Evolutionary conservation across 139 green algal genomes (phyloP).

Genomic region (Diplosphaera chodatii): DNA sequence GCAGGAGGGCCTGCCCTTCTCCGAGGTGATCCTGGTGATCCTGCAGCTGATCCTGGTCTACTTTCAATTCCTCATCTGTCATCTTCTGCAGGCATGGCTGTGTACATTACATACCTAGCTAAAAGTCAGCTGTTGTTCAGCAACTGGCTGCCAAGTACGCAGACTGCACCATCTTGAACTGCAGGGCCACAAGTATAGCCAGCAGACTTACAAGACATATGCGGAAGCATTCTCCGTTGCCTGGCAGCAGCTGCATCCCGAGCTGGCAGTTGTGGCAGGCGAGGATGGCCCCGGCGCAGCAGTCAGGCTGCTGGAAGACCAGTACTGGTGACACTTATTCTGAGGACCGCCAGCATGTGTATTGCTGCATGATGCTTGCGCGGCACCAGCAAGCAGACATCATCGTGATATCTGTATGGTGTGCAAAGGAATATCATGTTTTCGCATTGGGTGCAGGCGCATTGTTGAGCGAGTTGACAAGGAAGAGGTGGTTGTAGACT

Average conservation of each 20-base stretch:
- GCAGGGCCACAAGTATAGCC: constrained; percentile 13
- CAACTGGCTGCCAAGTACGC: too few relatives aligned
- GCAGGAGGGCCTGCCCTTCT: constrained; percentile 18
- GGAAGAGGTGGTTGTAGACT: constrained; percentile 34
- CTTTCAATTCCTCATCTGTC: too few relatives aligned
- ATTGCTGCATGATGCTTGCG: too few relatives aligned
- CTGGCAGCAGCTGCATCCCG: constrained; percentile 9
- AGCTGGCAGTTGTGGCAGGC: neutral
- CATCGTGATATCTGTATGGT: too few relatives aligned
- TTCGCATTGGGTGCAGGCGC: neutral
- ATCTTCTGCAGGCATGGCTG: too few relatives aligned
- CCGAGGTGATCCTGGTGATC: too few relatives aligned
- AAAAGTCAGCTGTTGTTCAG: too few relatives aligned
- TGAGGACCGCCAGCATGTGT: too few relatives aligned
- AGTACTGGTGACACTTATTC: constrained; percentile 2
- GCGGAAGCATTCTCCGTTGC: constrained; percentile 5
- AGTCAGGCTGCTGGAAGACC: neutral
- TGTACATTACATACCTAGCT: too few relatives aligned
- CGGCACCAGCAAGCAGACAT: too few relatives aligned
- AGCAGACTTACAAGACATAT: constrained; percentile 9
- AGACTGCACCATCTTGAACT: neutral
- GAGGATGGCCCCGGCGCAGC: neutral
- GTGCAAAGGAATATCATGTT: neutral
- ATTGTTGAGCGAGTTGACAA: constrained; percentile 14
- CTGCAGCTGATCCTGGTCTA: too few relatives aligned